A percentile compares a stretch with the other conserved stretches of the same genome.
phyloP scores from a whole-genome alignment of 148 eudicot species.

The Silene uniflora region DNA sequence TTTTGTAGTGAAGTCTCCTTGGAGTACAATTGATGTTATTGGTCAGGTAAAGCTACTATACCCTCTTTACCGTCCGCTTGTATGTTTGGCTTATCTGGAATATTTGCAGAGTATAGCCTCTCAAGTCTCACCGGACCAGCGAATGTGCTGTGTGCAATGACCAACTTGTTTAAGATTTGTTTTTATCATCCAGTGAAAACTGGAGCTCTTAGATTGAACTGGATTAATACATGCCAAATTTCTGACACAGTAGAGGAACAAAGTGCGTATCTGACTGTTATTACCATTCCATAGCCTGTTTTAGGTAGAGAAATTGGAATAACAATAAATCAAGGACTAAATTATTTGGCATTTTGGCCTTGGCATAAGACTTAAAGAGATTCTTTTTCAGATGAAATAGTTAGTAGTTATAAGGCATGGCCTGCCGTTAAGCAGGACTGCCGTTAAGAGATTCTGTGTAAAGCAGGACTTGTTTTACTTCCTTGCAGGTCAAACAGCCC shows the following conservation, averaged over 20 bases:
- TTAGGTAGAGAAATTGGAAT: background rate
- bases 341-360: too few species aligned
- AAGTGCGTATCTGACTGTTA: background rate
- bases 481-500: constrained; percentile 76
- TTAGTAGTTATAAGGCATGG: background rate
- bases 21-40: constrained; percentile 75
- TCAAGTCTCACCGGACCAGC: background rate
- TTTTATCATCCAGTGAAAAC: background rate
- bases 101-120: background rate
- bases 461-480: background rate
- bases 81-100: background rate
- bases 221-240: background rate
- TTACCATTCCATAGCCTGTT: background rate
- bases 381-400: background rate
- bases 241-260: background rate
- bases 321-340: background rate
- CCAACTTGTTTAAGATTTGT: background rate
- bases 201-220: background rate
- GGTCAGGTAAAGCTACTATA: constrained; percentile 61
- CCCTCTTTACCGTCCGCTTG: background rate
- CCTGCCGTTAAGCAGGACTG: background rate
- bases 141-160: background rate
- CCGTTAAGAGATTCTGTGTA: background rate
- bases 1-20: constrained; percentile 78
- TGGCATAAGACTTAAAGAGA: background rate